Evolutionary conservation across 164 flowering plant genomes (phyloP).

Genomic region (Aristolochia contorta): DNA sequence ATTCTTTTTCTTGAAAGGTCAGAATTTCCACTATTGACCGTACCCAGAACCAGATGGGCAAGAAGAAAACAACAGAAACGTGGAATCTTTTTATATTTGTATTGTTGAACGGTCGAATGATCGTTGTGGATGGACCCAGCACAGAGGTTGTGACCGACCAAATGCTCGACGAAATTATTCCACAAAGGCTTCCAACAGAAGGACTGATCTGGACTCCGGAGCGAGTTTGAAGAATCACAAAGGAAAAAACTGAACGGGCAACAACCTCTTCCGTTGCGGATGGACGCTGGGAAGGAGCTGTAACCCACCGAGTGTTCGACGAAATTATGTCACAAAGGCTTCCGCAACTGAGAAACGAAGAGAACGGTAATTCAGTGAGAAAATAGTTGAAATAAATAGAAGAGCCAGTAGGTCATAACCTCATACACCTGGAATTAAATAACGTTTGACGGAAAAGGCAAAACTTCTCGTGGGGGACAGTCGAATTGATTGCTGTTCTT

Average conservation of each 20-base stretch:
- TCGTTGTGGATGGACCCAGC: background rate
- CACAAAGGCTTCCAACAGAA: too few species aligned
- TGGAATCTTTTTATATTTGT: background rate
- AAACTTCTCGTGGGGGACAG: too few species aligned
- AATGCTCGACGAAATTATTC: background rate
- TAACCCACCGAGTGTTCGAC: background rate
- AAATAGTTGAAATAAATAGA: too few species aligned
- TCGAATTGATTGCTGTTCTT: too few species aligned
- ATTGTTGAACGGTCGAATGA: background rate
- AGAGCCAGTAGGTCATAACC: too few species aligned
- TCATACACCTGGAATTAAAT: too few species aligned
- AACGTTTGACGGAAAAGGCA: too few species aligned
- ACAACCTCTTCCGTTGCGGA: background rate
- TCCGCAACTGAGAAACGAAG: too few species aligned
- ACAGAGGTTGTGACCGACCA: background rate
- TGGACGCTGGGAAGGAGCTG: background rate
- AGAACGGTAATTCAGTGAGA: too few species aligned
- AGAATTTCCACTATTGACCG: conserved; percentile 1
- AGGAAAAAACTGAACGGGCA: too few species aligned
- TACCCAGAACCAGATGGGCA: background rate
- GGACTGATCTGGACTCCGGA: too few species aligned
- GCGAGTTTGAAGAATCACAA: too few species aligned
- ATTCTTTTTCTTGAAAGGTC: background rate
- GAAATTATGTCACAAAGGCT: background rate
- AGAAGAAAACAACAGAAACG: background rate